Evolutionary conservation across 2,329 filamentous ascomycete species (phyloP).

Genomic region (Trichocomaceae sp.): DNA sequence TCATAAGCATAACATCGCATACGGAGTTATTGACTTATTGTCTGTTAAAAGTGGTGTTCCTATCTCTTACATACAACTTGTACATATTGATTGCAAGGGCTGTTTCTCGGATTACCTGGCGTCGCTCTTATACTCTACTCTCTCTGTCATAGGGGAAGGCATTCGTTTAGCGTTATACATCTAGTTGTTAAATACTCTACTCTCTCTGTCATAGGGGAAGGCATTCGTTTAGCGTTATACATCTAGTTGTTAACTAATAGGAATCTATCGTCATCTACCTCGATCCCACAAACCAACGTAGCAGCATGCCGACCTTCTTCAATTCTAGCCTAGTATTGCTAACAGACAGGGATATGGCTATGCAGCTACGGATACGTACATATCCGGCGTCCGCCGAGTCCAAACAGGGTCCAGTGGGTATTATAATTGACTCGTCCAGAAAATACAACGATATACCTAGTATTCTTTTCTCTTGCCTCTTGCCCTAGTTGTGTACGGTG

Average conservation of each 20-base stretch:
- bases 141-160: not conserved
- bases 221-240: constrained; percentile 5
- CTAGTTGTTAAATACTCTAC: not conserved
- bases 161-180: not conserved
- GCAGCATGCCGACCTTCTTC: too few species aligned
- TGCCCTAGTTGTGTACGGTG: too few species aligned
- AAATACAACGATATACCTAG: too few species aligned
- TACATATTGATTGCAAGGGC: constrained; percentile 4
- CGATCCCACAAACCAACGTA: not conserved
- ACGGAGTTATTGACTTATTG: constrained; percentile 9
- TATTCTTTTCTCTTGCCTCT: too few species aligned
- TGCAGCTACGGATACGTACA: too few species aligned
- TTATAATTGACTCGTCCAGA: too few species aligned
- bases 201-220: not conserved
- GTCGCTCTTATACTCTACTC: not conserved
- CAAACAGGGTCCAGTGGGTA: too few species aligned
- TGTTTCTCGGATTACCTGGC: not conserved
- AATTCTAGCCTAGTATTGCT: too few species aligned
- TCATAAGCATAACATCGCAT: not conserved
- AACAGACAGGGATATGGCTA: too few species aligned
- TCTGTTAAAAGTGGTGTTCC: not conserved
- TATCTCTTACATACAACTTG: not conserved
- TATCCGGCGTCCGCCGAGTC: too few species aligned
- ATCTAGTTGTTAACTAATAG: too few species aligned
- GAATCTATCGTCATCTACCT: not conserved